phyloP scores from a whole-genome alignment of 192 early-diverging fungal species.

The Linnemannia elongata region DNA sequence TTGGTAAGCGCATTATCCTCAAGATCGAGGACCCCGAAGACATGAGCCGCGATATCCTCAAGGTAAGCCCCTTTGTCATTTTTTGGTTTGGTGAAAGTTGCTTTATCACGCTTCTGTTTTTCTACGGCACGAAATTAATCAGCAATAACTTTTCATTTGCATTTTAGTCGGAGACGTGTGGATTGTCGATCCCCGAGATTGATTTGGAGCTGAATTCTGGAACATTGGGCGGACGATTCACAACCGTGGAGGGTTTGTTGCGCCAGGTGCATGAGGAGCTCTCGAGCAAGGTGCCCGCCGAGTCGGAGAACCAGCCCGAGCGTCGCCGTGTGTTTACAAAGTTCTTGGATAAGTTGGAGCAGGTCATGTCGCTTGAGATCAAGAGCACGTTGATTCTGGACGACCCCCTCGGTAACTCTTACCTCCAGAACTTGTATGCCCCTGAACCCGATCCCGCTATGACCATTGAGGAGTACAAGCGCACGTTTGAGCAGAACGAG shows the following conservation, averaged over 20 bases:
- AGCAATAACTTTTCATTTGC: not conserved
- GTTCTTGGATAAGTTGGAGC: conserved; percentile 80
- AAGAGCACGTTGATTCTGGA: conserved; percentile 83
- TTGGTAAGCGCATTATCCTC: conserved; percentile 87
- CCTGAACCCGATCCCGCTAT: conserved; percentile 97
- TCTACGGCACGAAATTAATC: not conserved
- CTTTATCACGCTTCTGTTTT: too few species aligned
- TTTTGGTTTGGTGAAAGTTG: not conserved
- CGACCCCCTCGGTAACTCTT: conserved; percentile 93
- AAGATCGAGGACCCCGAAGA: conserved; percentile 88
- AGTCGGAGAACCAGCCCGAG: conserved; percentile 75
- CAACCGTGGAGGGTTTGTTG: conserved; percentile 94
- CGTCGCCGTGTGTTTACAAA: conserved; percentile 67
- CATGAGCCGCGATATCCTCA: conserved; percentile 92
- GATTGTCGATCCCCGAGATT: conserved; percentile 90
- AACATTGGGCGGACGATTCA: conserved; percentile 95
- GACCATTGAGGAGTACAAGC: conserved; percentile 86
- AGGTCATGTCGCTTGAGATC: conserved; percentile 63
- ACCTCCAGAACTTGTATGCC: conserved; percentile 93
- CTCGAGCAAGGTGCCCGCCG: conserved; percentile 71
- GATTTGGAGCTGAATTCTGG: conserved; percentile 88
- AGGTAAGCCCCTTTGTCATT: conserved; percentile 60
- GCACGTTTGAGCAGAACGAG: conserved; percentile 92
- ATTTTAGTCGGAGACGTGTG: conserved; percentile 87
- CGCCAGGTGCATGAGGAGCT: conserved; percentile 92